Conservation (phyloP, 2,329 filamentous ascomycete species). For the Diplodia sapinea region DNA sequence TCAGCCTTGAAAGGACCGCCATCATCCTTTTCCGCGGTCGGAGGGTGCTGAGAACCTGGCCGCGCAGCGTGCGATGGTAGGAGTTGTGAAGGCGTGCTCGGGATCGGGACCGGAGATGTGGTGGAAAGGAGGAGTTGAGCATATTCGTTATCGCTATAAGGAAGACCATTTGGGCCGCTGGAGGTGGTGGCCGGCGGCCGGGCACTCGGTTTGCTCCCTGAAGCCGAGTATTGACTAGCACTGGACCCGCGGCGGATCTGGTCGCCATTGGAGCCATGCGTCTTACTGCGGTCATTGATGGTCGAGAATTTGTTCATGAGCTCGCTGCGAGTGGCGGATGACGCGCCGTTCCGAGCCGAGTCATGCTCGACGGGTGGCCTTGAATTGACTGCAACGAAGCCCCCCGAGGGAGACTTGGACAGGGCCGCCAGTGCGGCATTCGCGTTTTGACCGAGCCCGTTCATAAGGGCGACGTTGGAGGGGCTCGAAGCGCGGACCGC, state of each 20-base stretch:
- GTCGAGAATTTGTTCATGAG: slow-evolving; percentile 68
- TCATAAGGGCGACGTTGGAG: slow-evolving; percentile 51
- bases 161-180: slow-evolving; percentile 16
- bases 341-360: slow-evolving; percentile 55
- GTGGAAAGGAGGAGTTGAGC: slow-evolving; percentile 46
- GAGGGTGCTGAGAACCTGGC: slow-evolving; percentile 45
- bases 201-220: slow-evolving; percentile 40
- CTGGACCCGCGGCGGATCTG: slow-evolving; percentile 42
- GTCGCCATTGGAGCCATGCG: slow-evolving; percentile 38
- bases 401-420: slow-evolving; percentile 47
- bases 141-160: slow-evolving; percentile 45
- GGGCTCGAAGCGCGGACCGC: slow-evolving; percentile 47
- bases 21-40: slow-evolving; percentile 58
- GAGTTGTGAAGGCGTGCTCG: slow-evolving; percentile 59
- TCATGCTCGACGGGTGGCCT: slow-evolving; percentile 48
- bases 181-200: slow-evolving; percentile 36
- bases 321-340: slow-evolving; percentile 63
- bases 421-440: slow-evolving; percentile 41
- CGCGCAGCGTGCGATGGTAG: slow-evolving; percentile 54
- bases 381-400: slow-evolving; percentile 66
- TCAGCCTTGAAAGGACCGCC: slow-evolving; percentile 66
- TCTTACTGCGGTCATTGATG: slow-evolving; percentile 58
- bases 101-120: slow-evolving; percentile 59
- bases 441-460: slow-evolving; percentile 43
- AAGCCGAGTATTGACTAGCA: slow-evolving; percentile 42